Percentiles rank a stretch among this genome's conserved stretches.
Conservation (phyloP, 1,284 basidiomycete genomes). For the Takashimella koratensis region DNA sequence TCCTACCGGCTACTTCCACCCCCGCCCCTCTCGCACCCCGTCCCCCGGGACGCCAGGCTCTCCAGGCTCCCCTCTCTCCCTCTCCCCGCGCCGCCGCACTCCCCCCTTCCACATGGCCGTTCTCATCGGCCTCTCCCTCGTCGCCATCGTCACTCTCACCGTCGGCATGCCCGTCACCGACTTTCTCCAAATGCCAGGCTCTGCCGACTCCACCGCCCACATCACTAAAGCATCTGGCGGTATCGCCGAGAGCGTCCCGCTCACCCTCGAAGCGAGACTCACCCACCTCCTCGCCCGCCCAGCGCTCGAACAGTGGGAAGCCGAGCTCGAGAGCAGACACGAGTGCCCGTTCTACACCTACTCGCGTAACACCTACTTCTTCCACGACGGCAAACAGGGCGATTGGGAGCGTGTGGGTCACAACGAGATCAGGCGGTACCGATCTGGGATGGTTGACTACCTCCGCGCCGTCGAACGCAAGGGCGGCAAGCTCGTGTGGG, state of each 20-base stretch:
- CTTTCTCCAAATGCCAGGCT: background rate
- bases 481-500: conserved; percentile 44
- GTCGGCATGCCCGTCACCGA: background rate
- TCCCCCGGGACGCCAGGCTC: conserved; percentile 30
- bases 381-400: conserved; percentile 41
- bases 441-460: conserved; percentile 45
- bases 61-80: conserved; percentile 49
- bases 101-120: conserved; percentile 14
- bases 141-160: conserved; percentile 5
- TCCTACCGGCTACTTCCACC: conserved; percentile 54
- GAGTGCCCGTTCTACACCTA: conserved; percentile 44
- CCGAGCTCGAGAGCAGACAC: conserved; percentile 38
- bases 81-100: conserved; percentile 30
- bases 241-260: conserved; percentile 24
- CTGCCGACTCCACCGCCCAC: conserved; percentile 4
- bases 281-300: conserved; percentile 32
- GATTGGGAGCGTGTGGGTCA: conserved; percentile 42
- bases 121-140: conserved; percentile 11
- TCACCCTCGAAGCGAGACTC: conserved; percentile 37
- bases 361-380: conserved; percentile 45
- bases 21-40: conserved; percentile 56
- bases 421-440: conserved; percentile 38
- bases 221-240: conserved; percentile 31
- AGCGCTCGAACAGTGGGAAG: conserved; percentile 42
- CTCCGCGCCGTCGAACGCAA: conserved; percentile 41